Evolutionary conservation across 1,284 basidiomycete species (phyloP), one percentile per base, ranked within the genome.

Genomic region (Cryptococcus sp.): DNA sequence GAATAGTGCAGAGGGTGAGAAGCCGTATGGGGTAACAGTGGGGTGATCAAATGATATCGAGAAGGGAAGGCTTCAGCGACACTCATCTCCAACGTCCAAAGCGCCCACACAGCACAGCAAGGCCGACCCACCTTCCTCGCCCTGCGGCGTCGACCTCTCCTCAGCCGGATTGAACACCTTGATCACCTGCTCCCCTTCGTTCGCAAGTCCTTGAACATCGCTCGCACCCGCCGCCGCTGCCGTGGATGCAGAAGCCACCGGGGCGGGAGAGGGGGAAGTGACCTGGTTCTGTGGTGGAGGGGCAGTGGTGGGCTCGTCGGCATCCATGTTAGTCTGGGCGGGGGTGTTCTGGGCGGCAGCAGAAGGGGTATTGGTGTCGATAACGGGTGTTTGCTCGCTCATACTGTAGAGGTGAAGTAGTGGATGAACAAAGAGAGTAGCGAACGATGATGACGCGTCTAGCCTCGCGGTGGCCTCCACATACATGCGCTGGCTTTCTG

Each of bases 101-200:
- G 9, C n/a, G 40, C 40, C 21, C 21, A n/a, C n/a, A n/a, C n/a
- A 21, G 21, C n/a, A 48, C 35, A 18, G 46, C 46, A 15, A 4
- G 45, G 46, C 16, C 44, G 9, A 9, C 28, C 28, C 28, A 33
- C 56, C 48, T 21, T 33, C 45, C n/a, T 33, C 45, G 16, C 18
- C 38, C 20, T 21, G 39, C 9, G 52, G 48, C 8, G 56, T 42
- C 8, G 57, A 51, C 1, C 50, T 39, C 13, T 35, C 47, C 16
- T 52, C 50, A 9, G 52, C 51, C 11, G 62, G 62, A 40, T 64
- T 64, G 40, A 56, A 64, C 12, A 64, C 57, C 45, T 59, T 57
- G 39, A 64, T 53, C 28, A 33, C 28, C 28, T 9, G 28, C 11
- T 50, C 50, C 35, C 51, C 40, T 20, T 42, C 43, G 12, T 21